Evolutionary conservation across 805 yeast species (phyloP), one percentile per base, ranked within the genome.

Genomic region (Kluyveromyces siamensis): DNA sequence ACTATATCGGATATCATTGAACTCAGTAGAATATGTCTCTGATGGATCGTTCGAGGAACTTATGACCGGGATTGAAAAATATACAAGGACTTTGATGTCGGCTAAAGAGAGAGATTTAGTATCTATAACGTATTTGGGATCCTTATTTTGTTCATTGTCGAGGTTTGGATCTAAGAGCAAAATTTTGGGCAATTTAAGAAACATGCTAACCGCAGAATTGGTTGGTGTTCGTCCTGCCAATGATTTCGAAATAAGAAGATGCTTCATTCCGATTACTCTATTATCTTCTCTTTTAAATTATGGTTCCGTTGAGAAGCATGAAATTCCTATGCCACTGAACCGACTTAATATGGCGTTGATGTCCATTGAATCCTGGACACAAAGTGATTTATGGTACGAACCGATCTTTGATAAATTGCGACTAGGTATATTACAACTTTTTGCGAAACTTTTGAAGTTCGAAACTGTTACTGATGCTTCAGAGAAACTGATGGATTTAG

Each of bases 271-370:
- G 2, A 17, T 43, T 21, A 10, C 33, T 8, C 27, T 43, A n/a
- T 19, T 35, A 19, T 11, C n/a, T 11, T 21, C 16, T n/a, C 16
- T 43, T 11, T 21, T 43, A 11, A 33, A 17, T n/a, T 33, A n/a
- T 5, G 51, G 51, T 3, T 57, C 66, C 17, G 71, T 65, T 16
- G 52, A 19, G 57, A 48, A 1, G 27, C 27, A 18, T 1, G 40
- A 30, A 9, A 65, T 61, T n/a, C 71, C 80, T 2, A 66, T 85
- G 25, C 83, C 87, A 7, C 71, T 76, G 2, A 89, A 81, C 57
- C 74, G 93, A 55, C 67, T 83, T 38, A 75, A 72, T 40, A 78
- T 84, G 87, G 65, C 83, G 8, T 52, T 86, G 17, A 74, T 71
- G 40, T 73, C 76, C 6, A 53, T 88, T 1, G 58, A 63, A 5